These are phyloP conservation scores for Sporothrix pseudoabietina DNA, from an alignment of 2,329 filamentous ascomycete genomes.

Conservation along the genomic window DNA sequence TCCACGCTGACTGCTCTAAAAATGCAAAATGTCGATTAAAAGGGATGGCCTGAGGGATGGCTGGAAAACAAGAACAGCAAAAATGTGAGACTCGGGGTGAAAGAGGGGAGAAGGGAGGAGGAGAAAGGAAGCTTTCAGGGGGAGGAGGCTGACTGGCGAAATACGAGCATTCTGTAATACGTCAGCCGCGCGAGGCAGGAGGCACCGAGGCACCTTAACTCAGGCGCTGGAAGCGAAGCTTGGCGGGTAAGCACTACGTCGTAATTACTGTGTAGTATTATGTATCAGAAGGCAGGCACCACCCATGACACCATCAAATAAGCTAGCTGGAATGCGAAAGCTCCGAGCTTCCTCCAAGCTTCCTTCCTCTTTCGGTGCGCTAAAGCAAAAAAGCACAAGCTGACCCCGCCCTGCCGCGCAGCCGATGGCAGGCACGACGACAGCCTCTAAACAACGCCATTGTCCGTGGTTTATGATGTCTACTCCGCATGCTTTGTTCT, in stretches of 20 bases:
- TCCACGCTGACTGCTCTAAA: neutral
- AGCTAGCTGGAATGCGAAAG: neutral
- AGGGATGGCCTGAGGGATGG: neutral
- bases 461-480: neutral
- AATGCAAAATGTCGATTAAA: neutral
- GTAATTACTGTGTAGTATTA: too few species aligned
- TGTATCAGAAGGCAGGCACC: neutral
- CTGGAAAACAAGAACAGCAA: neutral
- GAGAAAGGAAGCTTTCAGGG: neutral
- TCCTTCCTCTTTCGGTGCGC: conserved; percentile 21
- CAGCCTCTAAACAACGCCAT: neutral
- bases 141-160: neutral
- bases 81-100: neutral
- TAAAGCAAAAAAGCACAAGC: neutral
- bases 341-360: conserved; percentile 27
- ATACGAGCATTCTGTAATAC: neutral
- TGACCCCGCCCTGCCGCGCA: neutral
- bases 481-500: neutral
- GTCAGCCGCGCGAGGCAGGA: conserved; percentile 2
- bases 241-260: neutral
- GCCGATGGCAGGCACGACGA: neutral
- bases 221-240: neutral
- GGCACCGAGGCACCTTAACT: neutral
- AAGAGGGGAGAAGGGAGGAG: conserved; percentile 1
- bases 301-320: neutral